These are phyloP conservation scores for Haematococcus lacustris DNA, from an alignment of 139 green algal species.

Conservation along the genomic window DNA sequence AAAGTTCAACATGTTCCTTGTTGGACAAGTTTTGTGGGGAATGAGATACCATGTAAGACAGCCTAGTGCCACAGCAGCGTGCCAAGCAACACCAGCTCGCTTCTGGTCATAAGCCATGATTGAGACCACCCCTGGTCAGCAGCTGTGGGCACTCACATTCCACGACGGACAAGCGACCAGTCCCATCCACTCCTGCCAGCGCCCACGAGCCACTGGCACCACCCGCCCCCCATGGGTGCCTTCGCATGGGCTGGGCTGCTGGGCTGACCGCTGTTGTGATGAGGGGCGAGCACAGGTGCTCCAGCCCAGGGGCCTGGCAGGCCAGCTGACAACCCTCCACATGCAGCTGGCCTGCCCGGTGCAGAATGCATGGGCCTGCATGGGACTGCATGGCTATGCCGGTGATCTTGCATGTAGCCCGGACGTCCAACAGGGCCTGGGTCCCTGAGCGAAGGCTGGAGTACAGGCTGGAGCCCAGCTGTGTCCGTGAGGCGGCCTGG, in stretches of 20 bases:
- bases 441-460: too few relatives aligned
- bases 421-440: not conserved
- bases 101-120: not conserved
- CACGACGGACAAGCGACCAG: not conserved
- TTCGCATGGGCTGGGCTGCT: not conserved
- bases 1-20: too few relatives aligned
- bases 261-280: not conserved
- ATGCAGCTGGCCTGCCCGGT: not conserved
- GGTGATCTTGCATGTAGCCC: slow-evolving; percentile 1
- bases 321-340: not conserved
- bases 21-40: not conserved
- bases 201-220: too few relatives aligned
- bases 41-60: not conserved
- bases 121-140: not conserved
- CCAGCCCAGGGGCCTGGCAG: not conserved
- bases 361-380: not conserved
- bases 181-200: too few relatives aligned
- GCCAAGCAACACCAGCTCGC: not conserved
- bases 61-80: not conserved
- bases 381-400: not conserved
- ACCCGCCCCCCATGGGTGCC: not conserved
- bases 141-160: not conserved
- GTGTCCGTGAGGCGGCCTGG: too few relatives aligned
- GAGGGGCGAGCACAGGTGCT: not conserved
- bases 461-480: too few relatives aligned